Evolutionary conservation across 495 filamentous ascomycete genomes (phyloP), one percentile per base, ranked within the genome.

Genomic region (Staphylotrichum tortipilum): DNA sequence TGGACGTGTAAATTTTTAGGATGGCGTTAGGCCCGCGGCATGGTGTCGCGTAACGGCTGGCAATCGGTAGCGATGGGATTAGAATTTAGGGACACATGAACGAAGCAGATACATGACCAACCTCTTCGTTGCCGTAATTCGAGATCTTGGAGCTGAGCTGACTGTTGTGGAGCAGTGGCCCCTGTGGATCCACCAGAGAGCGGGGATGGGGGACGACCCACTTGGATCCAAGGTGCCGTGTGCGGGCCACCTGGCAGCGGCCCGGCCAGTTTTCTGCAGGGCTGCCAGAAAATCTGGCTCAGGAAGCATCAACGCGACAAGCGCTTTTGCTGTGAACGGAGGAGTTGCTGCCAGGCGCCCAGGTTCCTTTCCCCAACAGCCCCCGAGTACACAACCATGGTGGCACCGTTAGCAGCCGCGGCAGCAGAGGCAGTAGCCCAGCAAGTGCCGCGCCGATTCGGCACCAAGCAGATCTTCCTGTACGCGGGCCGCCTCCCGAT

Each of bases 381-480:
- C 17, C 14, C 1, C 17, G 28, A 14, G 29, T 21, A 26, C 19
- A 21, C 30, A 53, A 36, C 29, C 44, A 59, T 59, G 56, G 37
- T 49, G 46, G 43, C 52, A 18, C n/a, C 35, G 43, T 47, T 37
- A 41, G 49, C 48, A 41, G 49, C 48, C 35, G 46, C 52, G 24
- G 29, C 54, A 49, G 44, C 45, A 30, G 58, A 33, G 47, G 54
- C 44, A 49, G 51, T 49, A 38, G 34, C 56, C 10, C 57, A 53
- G 31, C 44, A 41, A 28, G 1, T 49, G 21, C 47, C 55, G 19
- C 68, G 67, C 47, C 57, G 50, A 22, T 53, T 74, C 47, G 78
- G 78, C 23, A 66, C 61, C 40, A 87, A 86, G 64, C 75, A 83
- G 62, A 63, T 89, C 49, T 88, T 75, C 59, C 71, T 89, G 85